Base-by-base conservation (phyloP, 495 filamentous ascomycete genomes). In the Penicillium ochrochloron region DNA sequence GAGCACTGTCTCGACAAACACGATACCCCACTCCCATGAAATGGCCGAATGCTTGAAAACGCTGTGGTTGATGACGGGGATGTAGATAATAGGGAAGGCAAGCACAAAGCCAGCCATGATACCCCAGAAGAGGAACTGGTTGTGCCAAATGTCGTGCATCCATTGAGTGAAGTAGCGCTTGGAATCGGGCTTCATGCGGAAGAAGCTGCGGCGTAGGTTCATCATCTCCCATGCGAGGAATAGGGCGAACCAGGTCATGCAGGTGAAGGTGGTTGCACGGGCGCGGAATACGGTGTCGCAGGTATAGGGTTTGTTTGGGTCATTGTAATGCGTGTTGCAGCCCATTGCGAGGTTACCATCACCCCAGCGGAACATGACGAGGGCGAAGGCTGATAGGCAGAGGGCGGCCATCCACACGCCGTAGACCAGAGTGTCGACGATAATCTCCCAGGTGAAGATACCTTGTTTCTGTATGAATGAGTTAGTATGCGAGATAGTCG, bases 151-250 rank as follows among this genome's bases (percentile, higher is more conserved):
- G 66, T 90, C 88, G 52, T 72, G 63, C 73, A 83, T 80, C 83
- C 86, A 86, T 64, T 85, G 80, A 23, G 83, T 86, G 56, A 79
- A 83, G 68, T 80, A 80, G 31, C 66, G 72, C 64, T 78, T 82
- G 51, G 79, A 83, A 37, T 75, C 78, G 8, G 87, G 83, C 64
- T 87, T 83, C 85, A 89, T 89, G 57, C 79, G 76, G 80, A 91
- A 92, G 74, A 92, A 87, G 57, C 82, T 85, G 50, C 85, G 84
- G 5, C 88, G 87, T 66, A 90, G 80, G 66, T 90, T 78, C 33
- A 90, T 82, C 82, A 90, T 88, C 71, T 91, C 88, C 89, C 89
- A 91, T 4, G 89, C 89, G 27, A 90, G 80, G 76, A 92, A 89
- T 15, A 91, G 82, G 3, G 89, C 86, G 64, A 90, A 89, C 88